Percentiles rank a stretch among this genome's conserved stretches.
Conservation (phyloP, 2,329 filamentous ascomycete species). For the Penicillium sp. region DNA sequence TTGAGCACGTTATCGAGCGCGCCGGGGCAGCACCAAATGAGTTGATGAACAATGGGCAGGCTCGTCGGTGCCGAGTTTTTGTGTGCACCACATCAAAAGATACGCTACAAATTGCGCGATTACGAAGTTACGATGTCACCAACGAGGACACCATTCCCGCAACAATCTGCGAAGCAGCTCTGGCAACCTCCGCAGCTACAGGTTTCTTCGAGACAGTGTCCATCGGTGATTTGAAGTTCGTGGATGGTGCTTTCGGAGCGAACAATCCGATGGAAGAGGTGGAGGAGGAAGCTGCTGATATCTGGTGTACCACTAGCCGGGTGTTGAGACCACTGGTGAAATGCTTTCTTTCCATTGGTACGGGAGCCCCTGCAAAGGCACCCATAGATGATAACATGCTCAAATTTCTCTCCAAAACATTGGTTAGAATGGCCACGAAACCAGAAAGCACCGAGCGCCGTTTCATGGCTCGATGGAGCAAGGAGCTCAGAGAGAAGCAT, state of each 20-base stretch:
- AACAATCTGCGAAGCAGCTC: slow-evolving; percentile 52
- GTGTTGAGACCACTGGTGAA: slow-evolving; percentile 15
- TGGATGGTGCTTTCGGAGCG: slow-evolving; percentile 33
- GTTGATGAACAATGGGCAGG: slow-evolving; percentile 7
- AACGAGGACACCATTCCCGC: slow-evolving; percentile 3
- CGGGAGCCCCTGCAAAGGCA: slow-evolving; percentile 1
- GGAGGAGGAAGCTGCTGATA: slow-evolving; percentile 27
- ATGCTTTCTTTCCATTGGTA: slow-evolving; percentile 29
- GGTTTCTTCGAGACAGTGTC: slow-evolving; percentile 18
- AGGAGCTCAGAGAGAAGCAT: not conserved
- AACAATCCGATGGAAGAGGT: slow-evolving; percentile 39
- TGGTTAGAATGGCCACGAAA: slow-evolving; percentile 16
- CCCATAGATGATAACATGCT: slow-evolving; percentile 12
- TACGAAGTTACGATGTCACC: slow-evolving; percentile 10
- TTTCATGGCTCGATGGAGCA: slow-evolving; percentile 18
- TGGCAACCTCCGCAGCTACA: slow-evolving; percentile 54
- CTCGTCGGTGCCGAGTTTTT: slow-evolving; percentile 4
- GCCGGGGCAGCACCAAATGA: slow-evolving; percentile 5
- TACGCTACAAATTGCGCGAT: slow-evolving; percentile 4
- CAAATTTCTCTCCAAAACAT: slow-evolving; percentile 14
- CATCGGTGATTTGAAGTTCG: slow-evolving; percentile 22
- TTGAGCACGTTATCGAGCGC: slow-evolving; percentile 12
- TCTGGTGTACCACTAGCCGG: slow-evolving; percentile 11
- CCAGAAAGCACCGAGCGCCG: slow-evolving; percentile 11
- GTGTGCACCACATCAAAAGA: slow-evolving; percentile 19